Evolutionary conservation across 371 early-diverging fungal species (phyloP), one percentile per base, ranked within the genome.

Genomic region (Thermomucor indicae-seudaticae): DNA sequence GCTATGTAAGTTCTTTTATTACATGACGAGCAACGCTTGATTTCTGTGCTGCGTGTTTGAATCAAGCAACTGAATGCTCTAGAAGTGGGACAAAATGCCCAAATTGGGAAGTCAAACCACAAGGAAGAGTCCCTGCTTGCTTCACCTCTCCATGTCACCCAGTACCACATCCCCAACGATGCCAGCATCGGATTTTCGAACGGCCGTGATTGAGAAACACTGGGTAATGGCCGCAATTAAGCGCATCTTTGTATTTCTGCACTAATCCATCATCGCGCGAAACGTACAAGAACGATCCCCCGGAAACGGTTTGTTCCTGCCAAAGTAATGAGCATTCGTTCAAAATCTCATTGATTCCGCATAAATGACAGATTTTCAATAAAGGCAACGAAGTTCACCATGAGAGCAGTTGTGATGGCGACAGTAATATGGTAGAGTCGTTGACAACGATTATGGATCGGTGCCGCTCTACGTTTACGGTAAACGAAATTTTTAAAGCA

Each of bases 201-300:
- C 31, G 6, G 56, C 56, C 5, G 38, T 28, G 23, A 55, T 60
- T 31, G 52, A 60, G 25, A 55, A 55, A 6, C 61, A 60, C 40
- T 60, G 61, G 61, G 61, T 60, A 60, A 39, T 25, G 4, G n/a
- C 17, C 11, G 10, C 20, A 17, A 10, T 12, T 37, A 12, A 16
- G 28, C 27, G 25, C 6, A 5, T 11, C 12, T 41, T 6, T 17
- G 27, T 31, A 7, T 39, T 28, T 25, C 30, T 40, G 22, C 29
- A 24, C 29, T 16, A 17, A 8, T 29, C 0, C 3, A 5, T 11
- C 11, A 8, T 5, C 34, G 30, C 39, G 12, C 19, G 10, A 39
- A 24, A 7, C n/a, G 6, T 49, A 16, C 7, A 35, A 59, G 61
- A 60, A 60, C 45, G 61, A 60, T 47, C 61, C 61, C 6, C 61